Conservation (phyloP, 176 grass and related monocot species). For the Luzula sylvatica region DNA sequence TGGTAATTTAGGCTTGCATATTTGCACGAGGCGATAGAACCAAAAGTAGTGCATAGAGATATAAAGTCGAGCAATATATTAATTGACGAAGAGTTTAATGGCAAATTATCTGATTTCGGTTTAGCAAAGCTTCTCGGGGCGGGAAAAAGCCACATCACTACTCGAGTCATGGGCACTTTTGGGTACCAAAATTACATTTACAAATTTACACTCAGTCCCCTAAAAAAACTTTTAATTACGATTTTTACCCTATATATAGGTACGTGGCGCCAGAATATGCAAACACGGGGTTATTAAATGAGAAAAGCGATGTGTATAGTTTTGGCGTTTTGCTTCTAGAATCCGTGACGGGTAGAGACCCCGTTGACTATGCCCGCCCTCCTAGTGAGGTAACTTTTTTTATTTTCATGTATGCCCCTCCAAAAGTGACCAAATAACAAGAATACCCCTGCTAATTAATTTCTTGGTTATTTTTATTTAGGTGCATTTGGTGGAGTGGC, state of each 20-base stretch:
- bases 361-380: slow-evolving; percentile 63
- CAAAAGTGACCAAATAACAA: neutral
- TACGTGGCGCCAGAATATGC: slow-evolving; percentile 82
- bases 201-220: too few relatives aligned
- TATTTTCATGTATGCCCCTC: slow-evolving; percentile 2
- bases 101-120: slow-evolving; percentile 83
- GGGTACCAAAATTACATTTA: slow-evolving; percentile 32
- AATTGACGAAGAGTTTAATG: slow-evolving; percentile 83
- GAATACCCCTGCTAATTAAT: too few relatives aligned
- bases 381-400: slow-evolving; percentile 42
- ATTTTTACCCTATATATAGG: slow-evolving; percentile 17
- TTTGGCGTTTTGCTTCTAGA: slow-evolving; percentile 66
- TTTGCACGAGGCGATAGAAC: slow-evolving; percentile 85
- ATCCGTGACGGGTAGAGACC: slow-evolving; percentile 64
- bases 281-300: slow-evolving; percentile 61
- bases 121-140: slow-evolving; percentile 73
- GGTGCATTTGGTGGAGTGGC: slow-evolving; percentile 74
- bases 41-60: slow-evolving; percentile 91
- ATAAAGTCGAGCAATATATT: slow-evolving; percentile 89
- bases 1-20: slow-evolving; percentile 48
- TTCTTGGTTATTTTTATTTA: neutral
- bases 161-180: slow-evolving; percentile 85
- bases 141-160: slow-evolving; percentile 77
- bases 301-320: slow-evolving; percentile 76
- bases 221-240: neutral